phyloP scores from a whole-genome alignment of 1,139 yeast species.

The Candida smagusa region DNA sequence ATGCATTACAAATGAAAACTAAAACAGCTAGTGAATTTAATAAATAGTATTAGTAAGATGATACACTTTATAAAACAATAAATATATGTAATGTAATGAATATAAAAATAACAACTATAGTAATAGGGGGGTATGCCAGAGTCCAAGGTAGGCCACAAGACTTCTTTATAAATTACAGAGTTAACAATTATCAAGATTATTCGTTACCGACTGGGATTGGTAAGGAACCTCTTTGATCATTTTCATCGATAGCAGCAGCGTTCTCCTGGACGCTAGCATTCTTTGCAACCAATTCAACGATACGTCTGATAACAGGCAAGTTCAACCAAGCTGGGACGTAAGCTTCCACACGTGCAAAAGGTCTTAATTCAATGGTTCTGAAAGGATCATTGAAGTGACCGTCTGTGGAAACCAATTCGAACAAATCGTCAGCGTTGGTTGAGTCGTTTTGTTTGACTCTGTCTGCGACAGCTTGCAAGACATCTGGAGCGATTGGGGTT shows the following conservation, averaged over 20 bases:
- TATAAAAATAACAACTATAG: conserved; percentile 2
- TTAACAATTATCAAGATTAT: neutral
- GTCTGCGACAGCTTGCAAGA: conserved; percentile 79
- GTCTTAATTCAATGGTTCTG: conserved; percentile 80
- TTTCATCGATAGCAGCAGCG: conserved; percentile 5
- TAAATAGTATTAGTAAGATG: conserved; percentile 12
- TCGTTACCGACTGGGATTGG: conserved; percentile 7
- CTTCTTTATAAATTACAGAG: conserved; percentile 4
- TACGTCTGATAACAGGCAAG: conserved; percentile 82
- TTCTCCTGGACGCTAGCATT: conserved; percentile 55
- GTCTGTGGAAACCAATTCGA: conserved; percentile 65
- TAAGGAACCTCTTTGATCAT: conserved; percentile 3
- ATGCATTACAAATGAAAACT: conserved; percentile 84
- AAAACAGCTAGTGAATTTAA: conserved; percentile 67
- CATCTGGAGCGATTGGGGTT: conserved; percentile 84
- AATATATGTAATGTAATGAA: neutral
- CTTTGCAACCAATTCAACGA: conserved; percentile 86
- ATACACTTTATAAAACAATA: neutral
- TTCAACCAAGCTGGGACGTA: conserved; percentile 95
- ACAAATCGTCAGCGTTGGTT: conserved; percentile 60
- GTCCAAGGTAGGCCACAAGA: conserved; percentile 1
- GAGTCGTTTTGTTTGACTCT: conserved; percentile 67
- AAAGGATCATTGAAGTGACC: conserved; percentile 90
- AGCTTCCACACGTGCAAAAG: conserved; percentile 87
- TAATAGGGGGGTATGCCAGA: conserved; percentile 5